phyloP scores from a whole-genome alignment of 768 basidiomycete species.

The Infundibulicybe gibba region DNA sequence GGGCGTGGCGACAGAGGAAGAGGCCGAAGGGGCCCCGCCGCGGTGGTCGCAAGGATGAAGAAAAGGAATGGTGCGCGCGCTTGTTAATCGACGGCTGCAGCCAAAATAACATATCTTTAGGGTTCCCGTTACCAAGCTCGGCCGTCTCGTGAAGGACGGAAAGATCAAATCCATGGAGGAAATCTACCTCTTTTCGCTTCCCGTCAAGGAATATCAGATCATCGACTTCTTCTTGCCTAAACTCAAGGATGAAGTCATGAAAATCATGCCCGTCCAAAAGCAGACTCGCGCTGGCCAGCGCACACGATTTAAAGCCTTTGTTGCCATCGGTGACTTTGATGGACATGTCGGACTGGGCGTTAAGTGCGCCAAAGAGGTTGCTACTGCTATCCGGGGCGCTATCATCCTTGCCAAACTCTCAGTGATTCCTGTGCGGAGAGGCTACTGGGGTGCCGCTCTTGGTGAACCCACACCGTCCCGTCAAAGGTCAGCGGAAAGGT shows the following conservation, averaged over 20 bases:
- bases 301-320: conserved; percentile 99
- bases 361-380: conserved; percentile 99
- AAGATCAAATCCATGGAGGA: conserved; percentile 99
- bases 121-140: conserved; percentile 98
- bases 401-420: conserved; percentile 99
- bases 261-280: conserved; percentile 99
- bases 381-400: conserved; percentile 98
- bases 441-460: conserved; percentile 99
- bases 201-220: conserved; percentile 99
- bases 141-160: conserved; percentile 98
- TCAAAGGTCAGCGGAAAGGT: conserved; percentile 98
- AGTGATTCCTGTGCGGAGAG: conserved; percentile 96
- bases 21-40: conserved; percentile 89
- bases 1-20: conserved; percentile 91
- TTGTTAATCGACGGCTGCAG: neutral
- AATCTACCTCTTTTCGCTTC: conserved; percentile 99
- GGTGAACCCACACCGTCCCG: conserved; percentile 99
- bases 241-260: conserved; percentile 99
- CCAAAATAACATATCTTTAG: conserved; percentile 31
- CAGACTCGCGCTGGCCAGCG: conserved; percentile 99
- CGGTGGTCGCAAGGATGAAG: conserved; percentile 98
- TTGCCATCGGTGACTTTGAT: conserved; percentile 98
- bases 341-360: conserved; percentile 99
- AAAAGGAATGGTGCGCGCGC: conserved; percentile 91
- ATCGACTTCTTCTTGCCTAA: conserved; percentile 99